Percentiles rank a stretch among this genome's conserved stretches.
Conservation (phyloP, 805 yeast genomes). For the Candida nonsorbophila region DNA sequence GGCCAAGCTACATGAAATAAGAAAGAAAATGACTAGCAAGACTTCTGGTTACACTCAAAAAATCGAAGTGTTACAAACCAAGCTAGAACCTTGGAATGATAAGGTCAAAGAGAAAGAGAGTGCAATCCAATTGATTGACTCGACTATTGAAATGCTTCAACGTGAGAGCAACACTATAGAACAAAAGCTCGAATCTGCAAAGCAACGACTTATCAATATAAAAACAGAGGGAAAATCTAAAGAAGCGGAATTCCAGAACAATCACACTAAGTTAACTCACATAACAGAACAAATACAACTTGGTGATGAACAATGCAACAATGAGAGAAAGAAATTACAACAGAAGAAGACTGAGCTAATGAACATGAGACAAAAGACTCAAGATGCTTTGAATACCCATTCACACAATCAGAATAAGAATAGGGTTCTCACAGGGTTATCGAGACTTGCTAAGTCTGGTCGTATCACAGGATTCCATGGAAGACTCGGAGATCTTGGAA, state of each 20-base stretch:
- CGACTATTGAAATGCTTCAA: conserved; percentile 60
- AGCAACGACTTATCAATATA: conserved; percentile 40
- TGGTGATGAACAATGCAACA: conserved; percentile 53
- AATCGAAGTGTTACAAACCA: conserved; percentile 56
- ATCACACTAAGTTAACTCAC: conserved; percentile 45
- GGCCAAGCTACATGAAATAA: conserved; percentile 53
- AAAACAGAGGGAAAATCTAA: conserved; percentile 45
- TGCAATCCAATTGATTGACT: conserved; percentile 57
- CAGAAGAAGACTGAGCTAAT: conserved; percentile 50
- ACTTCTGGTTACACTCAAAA: conserved; percentile 64
- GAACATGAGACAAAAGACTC: conserved; percentile 53
- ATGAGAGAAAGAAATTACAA: conserved; percentile 46
- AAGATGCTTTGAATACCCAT: conserved; percentile 60
- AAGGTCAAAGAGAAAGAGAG: conserved; percentile 59
- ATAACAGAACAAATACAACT: conserved; percentile 48
- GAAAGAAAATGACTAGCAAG: conserved; percentile 63
- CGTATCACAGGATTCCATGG: conserved; percentile 85
- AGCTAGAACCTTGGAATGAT: conserved; percentile 80
- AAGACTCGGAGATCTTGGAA: conserved; percentile 87
- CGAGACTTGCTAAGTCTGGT: conserved; percentile 70
- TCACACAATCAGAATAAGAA: conserved; percentile 61
- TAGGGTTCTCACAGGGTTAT: conserved; percentile 64
- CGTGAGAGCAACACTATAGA: conserved; percentile 28
- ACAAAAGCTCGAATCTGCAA: conserved; percentile 40
- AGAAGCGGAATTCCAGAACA: conserved; percentile 40